Percentiles rank a stretch among this genome's conserved stretches.
Evolutionary conservation across 768 basidiomycete species (phyloP).

Genomic region (Asterophora parasitica): DNA sequence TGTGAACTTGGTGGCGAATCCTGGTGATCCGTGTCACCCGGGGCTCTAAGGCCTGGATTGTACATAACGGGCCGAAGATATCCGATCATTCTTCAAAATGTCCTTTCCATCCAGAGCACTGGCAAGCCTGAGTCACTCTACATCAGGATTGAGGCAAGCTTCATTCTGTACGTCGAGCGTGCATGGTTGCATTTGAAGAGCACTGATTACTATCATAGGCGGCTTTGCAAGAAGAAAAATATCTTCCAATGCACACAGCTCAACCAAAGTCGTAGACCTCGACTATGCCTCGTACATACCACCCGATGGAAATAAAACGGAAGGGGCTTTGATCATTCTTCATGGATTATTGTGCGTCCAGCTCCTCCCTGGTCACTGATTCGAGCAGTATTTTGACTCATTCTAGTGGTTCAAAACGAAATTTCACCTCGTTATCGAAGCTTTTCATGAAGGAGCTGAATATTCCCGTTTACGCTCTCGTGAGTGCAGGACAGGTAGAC

Average conservation of each 20-base stretch:
- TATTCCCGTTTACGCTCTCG: slow-evolving; percentile 67
- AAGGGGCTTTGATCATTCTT: slow-evolving; percentile 46
- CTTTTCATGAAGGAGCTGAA: slow-evolving; percentile 55
- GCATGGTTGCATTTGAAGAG: background rate
- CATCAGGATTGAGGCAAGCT: background rate
- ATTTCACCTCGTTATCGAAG: slow-evolving; percentile 76
- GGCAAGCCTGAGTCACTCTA: background rate
- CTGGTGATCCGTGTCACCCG: background rate
- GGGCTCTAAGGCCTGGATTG: background rate
- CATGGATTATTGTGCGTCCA: slow-evolving; percentile 54
- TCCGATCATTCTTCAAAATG: background rate
- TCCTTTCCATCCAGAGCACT: background rate
- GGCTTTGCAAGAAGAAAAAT: background rate
- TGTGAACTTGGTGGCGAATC: too few species aligned
- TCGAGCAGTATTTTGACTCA: background rate
- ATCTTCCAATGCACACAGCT: background rate
- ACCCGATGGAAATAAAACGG: slow-evolving; percentile 21
- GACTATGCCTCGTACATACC: slow-evolving; percentile 17
- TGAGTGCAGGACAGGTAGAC: slow-evolving; percentile 1
- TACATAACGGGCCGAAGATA: too few species aligned
- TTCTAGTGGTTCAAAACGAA: slow-evolving; percentile 74
- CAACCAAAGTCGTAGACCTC: slow-evolving; percentile 12
- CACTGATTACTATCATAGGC: background rate
- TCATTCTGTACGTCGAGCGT: background rate
- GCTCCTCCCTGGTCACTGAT: background rate